Conservation (phyloP, 306 rosid species). For the Glycine soja region DNA sequence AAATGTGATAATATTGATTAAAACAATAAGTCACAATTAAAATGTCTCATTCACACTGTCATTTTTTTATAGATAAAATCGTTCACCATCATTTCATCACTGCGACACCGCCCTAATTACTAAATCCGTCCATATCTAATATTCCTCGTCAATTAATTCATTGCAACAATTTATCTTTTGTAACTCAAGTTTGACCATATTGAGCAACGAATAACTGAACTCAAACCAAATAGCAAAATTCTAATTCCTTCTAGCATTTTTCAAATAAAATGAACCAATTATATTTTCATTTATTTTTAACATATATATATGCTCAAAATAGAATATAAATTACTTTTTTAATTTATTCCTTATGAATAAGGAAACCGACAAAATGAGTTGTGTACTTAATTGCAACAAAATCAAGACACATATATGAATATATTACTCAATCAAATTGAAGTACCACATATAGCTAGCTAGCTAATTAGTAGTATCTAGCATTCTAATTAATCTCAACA, state of each 20-base stretch:
- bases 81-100: conserved; percentile 31
- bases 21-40: not conserved
- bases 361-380: not conserved
- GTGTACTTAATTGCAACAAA: not conserved
- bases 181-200: conserved; percentile 12
- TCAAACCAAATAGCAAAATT: not conserved
- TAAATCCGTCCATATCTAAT: conserved; percentile 27
- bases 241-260: not conserved
- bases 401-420: not conserved
- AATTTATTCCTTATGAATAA: not conserved
- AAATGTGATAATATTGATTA: not conserved
- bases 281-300: not conserved
- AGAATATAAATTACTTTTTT: not conserved
- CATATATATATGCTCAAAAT: not conserved
- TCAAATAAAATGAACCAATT: not conserved
- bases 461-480: not conserved
- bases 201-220: not conserved
- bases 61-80: not conserved
- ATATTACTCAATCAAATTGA: conserved; percentile 1
- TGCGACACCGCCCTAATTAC: not conserved
- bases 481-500: not conserved
- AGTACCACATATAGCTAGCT: not conserved
- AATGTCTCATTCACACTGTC: conserved; percentile 15
- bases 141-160: conserved; percentile 27
- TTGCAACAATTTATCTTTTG: conserved; percentile 2